Percentiles rank a stretch among this genome's conserved stretches.
phyloP scores from a whole-genome alignment of 2,329 filamentous ascomycete genomes.

The Stemphylium beticola region DNA sequence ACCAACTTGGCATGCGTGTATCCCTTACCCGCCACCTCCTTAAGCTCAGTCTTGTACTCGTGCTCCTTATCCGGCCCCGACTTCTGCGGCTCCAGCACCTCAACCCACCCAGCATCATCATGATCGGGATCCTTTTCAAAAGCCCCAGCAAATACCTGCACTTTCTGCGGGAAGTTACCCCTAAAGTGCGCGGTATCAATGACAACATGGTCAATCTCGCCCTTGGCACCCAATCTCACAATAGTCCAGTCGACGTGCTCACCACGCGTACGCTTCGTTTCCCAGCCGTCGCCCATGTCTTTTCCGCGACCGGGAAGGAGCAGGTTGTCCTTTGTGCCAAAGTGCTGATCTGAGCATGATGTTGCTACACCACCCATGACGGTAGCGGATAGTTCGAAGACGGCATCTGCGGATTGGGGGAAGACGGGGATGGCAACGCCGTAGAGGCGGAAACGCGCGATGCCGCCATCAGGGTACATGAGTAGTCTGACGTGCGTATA shows the following conservation, averaged over 20 bases:
- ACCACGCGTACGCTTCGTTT: slow-evolving; percentile 76
- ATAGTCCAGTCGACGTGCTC: slow-evolving; percentile 84
- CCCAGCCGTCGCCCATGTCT: slow-evolving; percentile 90
- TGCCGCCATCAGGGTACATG: slow-evolving; percentile 87
- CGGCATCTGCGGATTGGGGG: slow-evolving; percentile 66
- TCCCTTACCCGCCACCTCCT: slow-evolving; percentile 60
- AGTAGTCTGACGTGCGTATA: slow-evolving; percentile 82
- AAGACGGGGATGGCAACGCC: slow-evolving; percentile 79
- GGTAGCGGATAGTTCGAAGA: slow-evolving; percentile 78
- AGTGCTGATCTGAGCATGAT: slow-evolving; percentile 82
- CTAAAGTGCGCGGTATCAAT: slow-evolving; percentile 84
- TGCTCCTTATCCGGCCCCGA: slow-evolving; percentile 77
- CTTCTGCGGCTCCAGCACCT: slow-evolving; percentile 70
- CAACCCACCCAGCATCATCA: slow-evolving; percentile 67
- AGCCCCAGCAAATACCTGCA: slow-evolving; percentile 67
- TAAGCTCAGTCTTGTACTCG: slow-evolving; percentile 59
- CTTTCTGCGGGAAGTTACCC: slow-evolving; percentile 82
- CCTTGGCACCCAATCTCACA: slow-evolving; percentile 72
- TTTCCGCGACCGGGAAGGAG: slow-evolving; percentile 78
- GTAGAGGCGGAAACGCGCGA: slow-evolving; percentile 79
- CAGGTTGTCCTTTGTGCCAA: slow-evolving; percentile 80
- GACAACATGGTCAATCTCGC: slow-evolving; percentile 69
- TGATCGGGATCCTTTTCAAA: slow-evolving; percentile 64
- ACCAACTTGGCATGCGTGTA: slow-evolving; percentile 89
- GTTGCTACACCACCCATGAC: slow-evolving; percentile 80